Evolutionary conservation across 1,284 basidiomycete genomes (phyloP).

Genomic region (Polyporus tsugae): DNA sequence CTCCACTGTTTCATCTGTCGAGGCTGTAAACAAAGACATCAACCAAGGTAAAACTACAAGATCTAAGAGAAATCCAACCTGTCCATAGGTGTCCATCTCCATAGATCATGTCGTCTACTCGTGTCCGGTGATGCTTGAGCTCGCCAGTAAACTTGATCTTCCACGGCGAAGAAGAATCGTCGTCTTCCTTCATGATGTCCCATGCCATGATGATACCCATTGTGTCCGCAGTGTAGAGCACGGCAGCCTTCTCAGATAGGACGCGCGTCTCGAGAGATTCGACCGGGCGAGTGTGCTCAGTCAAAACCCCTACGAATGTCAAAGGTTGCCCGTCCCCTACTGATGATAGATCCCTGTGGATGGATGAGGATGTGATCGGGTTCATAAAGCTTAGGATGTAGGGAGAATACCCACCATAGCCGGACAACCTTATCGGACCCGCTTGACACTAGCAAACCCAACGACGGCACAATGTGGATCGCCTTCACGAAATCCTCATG

Average conservation of each 20-base stretch:
- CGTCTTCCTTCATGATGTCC: constrained; percentile 62
- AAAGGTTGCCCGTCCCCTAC: constrained; percentile 55
- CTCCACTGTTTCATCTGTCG: constrained; percentile 85
- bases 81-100: constrained; percentile 83
- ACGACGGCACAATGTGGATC: constrained; percentile 71
- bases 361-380: neutral
- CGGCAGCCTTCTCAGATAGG: constrained; percentile 52
- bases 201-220: constrained; percentile 86
- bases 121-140: constrained; percentile 78
- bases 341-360: constrained; percentile 66
- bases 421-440: constrained; percentile 92
- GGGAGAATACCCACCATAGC: constrained; percentile 69
- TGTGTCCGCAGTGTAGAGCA: constrained; percentile 84
- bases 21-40: constrained; percentile 58
- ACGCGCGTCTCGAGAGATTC: constrained; percentile 64
- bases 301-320: constrained; percentile 66
- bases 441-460: constrained; percentile 81
- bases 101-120: constrained; percentile 77
- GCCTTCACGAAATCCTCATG: constrained; percentile 91
- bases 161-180: constrained; percentile 56
- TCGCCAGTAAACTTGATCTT: constrained; percentile 61
- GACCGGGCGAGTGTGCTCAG: constrained; percentile 78
- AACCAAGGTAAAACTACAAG: neutral
- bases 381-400: constrained; percentile 7
- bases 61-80: constrained; percentile 55